phyloP scores from a whole-genome alignment of 148 eudicot species.

The Gaultheria prostrata region DNA sequence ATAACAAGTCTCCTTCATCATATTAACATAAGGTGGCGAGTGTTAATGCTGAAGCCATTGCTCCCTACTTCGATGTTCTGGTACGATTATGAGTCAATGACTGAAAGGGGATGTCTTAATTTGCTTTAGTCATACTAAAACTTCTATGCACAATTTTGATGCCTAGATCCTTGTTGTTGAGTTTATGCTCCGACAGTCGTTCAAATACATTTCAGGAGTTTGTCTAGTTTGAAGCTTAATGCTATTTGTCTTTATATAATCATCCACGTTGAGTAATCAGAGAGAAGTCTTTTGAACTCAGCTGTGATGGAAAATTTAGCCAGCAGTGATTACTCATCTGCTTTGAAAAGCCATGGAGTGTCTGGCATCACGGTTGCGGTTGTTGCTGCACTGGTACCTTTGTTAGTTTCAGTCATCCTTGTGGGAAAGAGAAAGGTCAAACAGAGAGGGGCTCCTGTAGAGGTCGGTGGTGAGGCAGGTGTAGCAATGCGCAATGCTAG shows the following conservation, averaged over 20 bases:
- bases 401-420: slow-evolving; percentile 48
- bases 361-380: slow-evolving; percentile 51
- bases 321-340: slow-evolving; percentile 26
- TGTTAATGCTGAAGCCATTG: not conserved
- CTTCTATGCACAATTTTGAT: not conserved
- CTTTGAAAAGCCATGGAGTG: slow-evolving; percentile 44
- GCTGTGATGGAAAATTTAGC: slow-evolving; percentile 34
- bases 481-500: slow-evolving; percentile 71
- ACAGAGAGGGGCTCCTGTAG: slow-evolving; percentile 71
- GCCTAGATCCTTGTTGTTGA: not conserved
- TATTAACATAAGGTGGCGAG: not conserved
- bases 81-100: not conserved
- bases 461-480: slow-evolving; percentile 76
- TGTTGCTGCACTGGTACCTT: slow-evolving; percentile 50
- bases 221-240: slow-evolving; percentile 5
- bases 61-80: not conserved
- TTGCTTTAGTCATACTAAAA: not conserved
- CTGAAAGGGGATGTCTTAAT: not conserved
- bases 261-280: slow-evolving; percentile 35
- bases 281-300: slow-evolving; percentile 32
- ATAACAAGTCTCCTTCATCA: not conserved
- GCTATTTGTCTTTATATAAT: slow-evolving; percentile 15
- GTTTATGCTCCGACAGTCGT: not conserved
- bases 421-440: slow-evolving; percentile 55
- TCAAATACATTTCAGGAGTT: slow-evolving; percentile 10